A percentile compares a stretch with the other conserved stretches of the same genome.
Evolutionary conservation across 78 protist genomes (phyloP).

Genomic region (Anaeramoeba flamelloides): DNA sequence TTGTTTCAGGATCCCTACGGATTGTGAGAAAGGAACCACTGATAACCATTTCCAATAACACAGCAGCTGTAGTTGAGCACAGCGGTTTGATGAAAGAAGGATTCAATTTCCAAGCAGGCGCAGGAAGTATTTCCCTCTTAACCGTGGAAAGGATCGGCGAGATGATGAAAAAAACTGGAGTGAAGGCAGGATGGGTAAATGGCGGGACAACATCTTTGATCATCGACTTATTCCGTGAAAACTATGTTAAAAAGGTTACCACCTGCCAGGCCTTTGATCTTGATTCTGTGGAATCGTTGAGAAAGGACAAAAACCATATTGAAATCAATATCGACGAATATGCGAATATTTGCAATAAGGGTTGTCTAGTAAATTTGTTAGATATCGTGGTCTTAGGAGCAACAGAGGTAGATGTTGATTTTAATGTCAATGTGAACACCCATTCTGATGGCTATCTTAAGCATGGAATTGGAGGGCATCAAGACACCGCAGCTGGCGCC

Average conservation of each 20-base stretch:
- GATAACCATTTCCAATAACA: not conserved
- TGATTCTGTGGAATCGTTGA: slow-evolving; percentile 3
- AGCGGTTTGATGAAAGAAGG: not conserved
- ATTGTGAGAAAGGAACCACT: not conserved
- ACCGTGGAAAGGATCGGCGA: not conserved
- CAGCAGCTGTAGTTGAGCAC: not conserved
- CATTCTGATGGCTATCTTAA: slow-evolving; percentile 7
- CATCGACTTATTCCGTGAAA: slow-evolving; percentile 5
- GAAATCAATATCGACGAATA: slow-evolving; percentile 15
- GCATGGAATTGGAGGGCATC: slow-evolving; percentile 17
- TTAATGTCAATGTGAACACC: slow-evolving; percentile 14
- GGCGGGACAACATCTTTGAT: slow-evolving; percentile 14
- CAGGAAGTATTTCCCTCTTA: slow-evolving; percentile 14
- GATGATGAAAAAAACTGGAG: not conserved
- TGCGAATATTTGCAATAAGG: slow-evolving; percentile 7
- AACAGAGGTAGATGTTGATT: slow-evolving; percentile 17
- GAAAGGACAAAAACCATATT: not conserved
- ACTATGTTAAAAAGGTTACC: slow-evolving; percentile 12
- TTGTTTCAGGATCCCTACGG: not conserved
- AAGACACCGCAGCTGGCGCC: slow-evolving; percentile 24
- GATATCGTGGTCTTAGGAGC: slow-evolving; percentile 14
- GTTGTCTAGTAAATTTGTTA: not conserved
- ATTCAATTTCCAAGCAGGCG: slow-evolving; percentile 15
- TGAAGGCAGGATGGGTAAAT: slow-evolving; percentile 9
- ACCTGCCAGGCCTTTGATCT: slow-evolving; percentile 22